Base-by-base conservation (phyloP, 2,329 filamentous ascomycete species). In the Colletotrichum sp. region DNA sequence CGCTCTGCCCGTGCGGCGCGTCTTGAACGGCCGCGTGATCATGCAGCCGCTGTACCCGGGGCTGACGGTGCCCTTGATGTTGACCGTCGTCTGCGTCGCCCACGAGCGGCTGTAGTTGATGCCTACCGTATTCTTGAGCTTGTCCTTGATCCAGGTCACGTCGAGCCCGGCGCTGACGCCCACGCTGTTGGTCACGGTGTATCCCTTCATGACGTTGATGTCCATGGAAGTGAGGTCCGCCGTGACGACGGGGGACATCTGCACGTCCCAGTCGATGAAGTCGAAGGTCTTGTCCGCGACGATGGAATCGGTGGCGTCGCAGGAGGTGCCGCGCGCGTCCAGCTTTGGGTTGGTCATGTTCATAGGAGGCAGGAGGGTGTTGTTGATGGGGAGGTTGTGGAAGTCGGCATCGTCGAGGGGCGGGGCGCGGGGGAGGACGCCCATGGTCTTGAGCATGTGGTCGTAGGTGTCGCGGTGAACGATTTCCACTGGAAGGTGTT, bases 261-360 rank as follows among this genome's bases (percentile, higher is more conserved):
- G 71, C n/a, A 73, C 55, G 36, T 73, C 71, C 71, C 71, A 73
- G 65, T 64, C 71, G 55, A 68, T 55, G 39, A 73, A 73, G 55
- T 52, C 26, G 55, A 60, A 21, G 8, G 64, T 73, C n/a, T 28
- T 73, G 55, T 68, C 65, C 7, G 57, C 36, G 15, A 73, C 55
- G 24, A 67, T 62, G n/a, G 55, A 60, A 13, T 57, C n/a, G 36
- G 64, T 73, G 6, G 24, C 24, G 13, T 28, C 36, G 57, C 71
- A 68, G 24, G 18, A 21, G 60, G 34, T 36, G n/a, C 59, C 44
- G 28, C 71, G 71, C 2, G 63, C 44, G 18, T 63, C 64, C 12
- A 68, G 13, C 16, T 68, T 30, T 15, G 32, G 57, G 44, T 52
- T 0, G 55, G 26, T 60, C 8, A 18, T 6, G 57, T 60, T 60